phyloP scores from a whole-genome alignment of 108 stramenopile species.

The Nitzschia sp. region DNA sequence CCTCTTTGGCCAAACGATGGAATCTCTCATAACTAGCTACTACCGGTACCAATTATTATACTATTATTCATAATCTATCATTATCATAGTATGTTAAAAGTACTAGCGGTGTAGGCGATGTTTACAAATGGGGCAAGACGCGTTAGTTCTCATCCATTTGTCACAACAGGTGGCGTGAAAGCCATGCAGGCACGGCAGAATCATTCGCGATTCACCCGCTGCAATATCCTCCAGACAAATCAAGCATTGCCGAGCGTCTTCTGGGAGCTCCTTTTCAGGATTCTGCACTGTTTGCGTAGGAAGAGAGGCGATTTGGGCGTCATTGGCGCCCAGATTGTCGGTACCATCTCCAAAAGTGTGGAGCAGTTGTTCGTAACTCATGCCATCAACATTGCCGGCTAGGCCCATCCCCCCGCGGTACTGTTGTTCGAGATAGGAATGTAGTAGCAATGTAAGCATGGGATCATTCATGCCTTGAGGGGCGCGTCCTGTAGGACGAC shows the following conservation, averaged over 20 bases:
- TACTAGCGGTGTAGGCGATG: too few relatives aligned
- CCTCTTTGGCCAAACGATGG: too few relatives aligned
- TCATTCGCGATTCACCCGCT: conserved; percentile 67
- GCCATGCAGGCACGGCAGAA: conserved; percentile 81
- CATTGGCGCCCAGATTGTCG: conserved; percentile 61
- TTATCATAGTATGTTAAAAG: too few relatives aligned
- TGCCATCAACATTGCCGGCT: conserved; percentile 37
- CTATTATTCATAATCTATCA: too few relatives aligned
- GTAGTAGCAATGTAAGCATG: conserved; percentile 20
- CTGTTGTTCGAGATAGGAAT: conserved; percentile 9
- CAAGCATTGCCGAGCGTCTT: conserved; percentile 65
- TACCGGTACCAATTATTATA: too few relatives aligned
- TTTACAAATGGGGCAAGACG: conserved; percentile 81
- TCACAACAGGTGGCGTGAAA: conserved; percentile 87
- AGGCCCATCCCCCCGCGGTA: not conserved
- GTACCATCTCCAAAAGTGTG: conserved; percentile 65
- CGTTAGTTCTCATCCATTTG: conserved; percentile 77
- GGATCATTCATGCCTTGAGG: conserved; percentile 11
- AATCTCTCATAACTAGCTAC: too few relatives aligned
- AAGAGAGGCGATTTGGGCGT: conserved; percentile 47
- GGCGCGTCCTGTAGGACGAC: not conserved
- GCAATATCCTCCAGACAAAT: conserved; percentile 89
- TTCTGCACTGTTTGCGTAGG: conserved; percentile 35
- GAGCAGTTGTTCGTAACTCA: conserved; percentile 67
- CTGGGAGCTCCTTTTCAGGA: conserved; percentile 41